A percentile compares a stretch with the other conserved stretches of the same genome.
Evolutionary conservation across 495 filamentous ascomycete species (phyloP).

Genomic region (Poronia punctata): DNA sequence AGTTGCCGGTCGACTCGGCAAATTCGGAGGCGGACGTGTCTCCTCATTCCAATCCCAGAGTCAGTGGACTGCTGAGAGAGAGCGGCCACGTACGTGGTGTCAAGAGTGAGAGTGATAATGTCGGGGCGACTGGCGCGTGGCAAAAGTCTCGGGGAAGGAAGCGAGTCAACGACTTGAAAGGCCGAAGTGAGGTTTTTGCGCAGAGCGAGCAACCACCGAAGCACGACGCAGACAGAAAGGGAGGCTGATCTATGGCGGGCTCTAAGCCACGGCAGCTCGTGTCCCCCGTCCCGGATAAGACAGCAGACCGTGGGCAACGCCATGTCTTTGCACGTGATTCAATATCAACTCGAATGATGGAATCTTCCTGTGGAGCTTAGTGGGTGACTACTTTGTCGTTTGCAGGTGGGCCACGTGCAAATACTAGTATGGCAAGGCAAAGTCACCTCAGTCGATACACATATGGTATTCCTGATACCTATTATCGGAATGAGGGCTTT

Average conservation of each 20-base stretch:
- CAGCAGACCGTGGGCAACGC: conserved; percentile 5
- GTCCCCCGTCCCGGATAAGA: conserved; percentile 20
- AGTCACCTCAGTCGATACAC: too few species aligned
- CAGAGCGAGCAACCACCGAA: conserved; percentile 43
- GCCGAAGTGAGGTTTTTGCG: conserved; percentile 21
- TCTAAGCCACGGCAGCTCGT: not conserved
- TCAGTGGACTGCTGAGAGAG: conserved; percentile 30
- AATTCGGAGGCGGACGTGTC: conserved; percentile 16
- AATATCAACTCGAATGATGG: conserved; percentile 14
- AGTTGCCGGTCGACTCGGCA: conserved; percentile 10
- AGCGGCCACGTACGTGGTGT: conserved; percentile 41
- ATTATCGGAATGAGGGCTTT: too few species aligned
- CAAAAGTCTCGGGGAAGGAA: conserved; percentile 41
- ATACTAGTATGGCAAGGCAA: too few species aligned
- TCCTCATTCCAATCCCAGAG: conserved; percentile 24
- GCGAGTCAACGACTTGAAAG: conserved; percentile 36
- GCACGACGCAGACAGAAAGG: conserved; percentile 46
- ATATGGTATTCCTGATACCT: too few species aligned
- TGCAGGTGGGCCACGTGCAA: too few species aligned
- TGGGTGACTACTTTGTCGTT: too few species aligned
- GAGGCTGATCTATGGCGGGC: conserved; percentile 32
- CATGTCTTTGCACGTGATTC: conserved; percentile 7
- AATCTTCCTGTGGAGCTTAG: conserved; percentile 11
- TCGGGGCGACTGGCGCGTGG: conserved; percentile 29
- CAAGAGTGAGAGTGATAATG: conserved; percentile 43